Percentiles rank a stretch among this genome's conserved stretches.
Evolutionary conservation across 164 flowering plant genomes (phyloP).

Genomic region (Nelumbo lutea): DNA sequence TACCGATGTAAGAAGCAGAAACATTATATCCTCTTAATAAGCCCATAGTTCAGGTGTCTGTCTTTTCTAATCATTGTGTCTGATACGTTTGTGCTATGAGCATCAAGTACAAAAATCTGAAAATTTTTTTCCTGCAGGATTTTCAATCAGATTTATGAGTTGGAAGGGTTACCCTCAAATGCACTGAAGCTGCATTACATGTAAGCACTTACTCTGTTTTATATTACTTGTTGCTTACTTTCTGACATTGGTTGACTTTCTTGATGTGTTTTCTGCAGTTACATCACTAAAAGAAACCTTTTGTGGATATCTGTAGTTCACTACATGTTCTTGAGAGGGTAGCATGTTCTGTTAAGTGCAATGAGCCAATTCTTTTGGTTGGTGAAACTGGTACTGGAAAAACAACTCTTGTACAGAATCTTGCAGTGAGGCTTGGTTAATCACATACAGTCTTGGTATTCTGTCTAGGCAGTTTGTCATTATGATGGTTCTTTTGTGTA

Average conservation of each 20-base stretch:
- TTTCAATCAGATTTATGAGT: constrained; percentile 37
- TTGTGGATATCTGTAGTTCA: constrained; percentile 68
- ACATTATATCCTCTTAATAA: constrained; percentile 43
- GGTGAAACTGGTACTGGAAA: constrained; percentile 99
- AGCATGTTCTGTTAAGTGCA: constrained; percentile 76
- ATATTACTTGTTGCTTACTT: not conserved
- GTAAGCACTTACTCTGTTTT: constrained; percentile 10
- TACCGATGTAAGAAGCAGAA: constrained; percentile 37
- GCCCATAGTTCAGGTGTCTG: constrained; percentile 59
- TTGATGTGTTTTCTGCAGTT: constrained; percentile 28
- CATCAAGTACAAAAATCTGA: not conserved
- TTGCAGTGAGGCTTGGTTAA: constrained; percentile 71
- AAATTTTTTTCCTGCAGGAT: constrained; percentile 35
- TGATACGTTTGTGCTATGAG: not conserved
- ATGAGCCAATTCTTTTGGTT: constrained; percentile 94
- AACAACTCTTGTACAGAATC: constrained; percentile 91
- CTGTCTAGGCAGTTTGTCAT: not conserved
- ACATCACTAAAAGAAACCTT: constrained; percentile 33
- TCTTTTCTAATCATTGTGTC: not conserved
- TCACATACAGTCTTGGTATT: constrained; percentile 84
- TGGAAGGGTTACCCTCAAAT: constrained; percentile 55
- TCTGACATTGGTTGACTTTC: not conserved
- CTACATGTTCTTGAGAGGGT: constrained; percentile 71
- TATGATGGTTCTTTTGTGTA: not conserved
- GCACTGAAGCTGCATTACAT: constrained; percentile 25